Evolutionary conservation across 2,329 filamentous ascomycete genomes (phyloP).

Genomic region (Sphaerostilbella broomeana): DNA sequence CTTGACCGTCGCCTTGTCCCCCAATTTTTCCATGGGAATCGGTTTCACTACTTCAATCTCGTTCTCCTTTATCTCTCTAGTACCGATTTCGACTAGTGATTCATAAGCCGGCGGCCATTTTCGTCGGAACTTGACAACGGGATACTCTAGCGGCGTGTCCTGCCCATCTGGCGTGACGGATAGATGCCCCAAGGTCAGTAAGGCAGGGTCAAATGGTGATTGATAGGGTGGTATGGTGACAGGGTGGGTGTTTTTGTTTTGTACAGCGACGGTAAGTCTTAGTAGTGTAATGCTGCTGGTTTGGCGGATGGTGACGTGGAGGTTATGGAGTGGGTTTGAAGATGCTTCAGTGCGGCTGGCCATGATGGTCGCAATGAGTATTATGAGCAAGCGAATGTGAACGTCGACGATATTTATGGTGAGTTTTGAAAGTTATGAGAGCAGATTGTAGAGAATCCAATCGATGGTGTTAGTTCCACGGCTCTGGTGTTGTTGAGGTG

Average conservation of each 20-base stretch:
- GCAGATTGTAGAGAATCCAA: too few species aligned
- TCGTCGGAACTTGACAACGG: slow-evolving; percentile 26
- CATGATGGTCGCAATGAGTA: not conserved
- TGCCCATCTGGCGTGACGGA: slow-evolving; percentile 26
- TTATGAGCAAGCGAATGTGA: not conserved
- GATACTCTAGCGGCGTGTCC: slow-evolving; percentile 24
- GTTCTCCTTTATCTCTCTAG: slow-evolving; percentile 28
- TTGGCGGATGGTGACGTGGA: slow-evolving; percentile 28
- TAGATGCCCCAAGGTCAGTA: slow-evolving; percentile 30
- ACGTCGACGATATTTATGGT: too few species aligned
- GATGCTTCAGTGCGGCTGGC: not conserved
- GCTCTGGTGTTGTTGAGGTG: too few species aligned
- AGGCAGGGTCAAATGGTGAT: slow-evolving; percentile 32
- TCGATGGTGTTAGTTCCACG: too few species aligned
- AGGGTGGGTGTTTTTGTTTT: slow-evolving; percentile 29
- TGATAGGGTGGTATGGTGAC: slow-evolving; percentile 34
- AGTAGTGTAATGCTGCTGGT: slow-evolving; percentile 26
- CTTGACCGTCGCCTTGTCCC: slow-evolving; percentile 23
- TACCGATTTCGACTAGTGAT: slow-evolving; percentile 27
- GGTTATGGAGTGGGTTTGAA: slow-evolving; percentile 17
- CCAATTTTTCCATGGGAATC: slow-evolving; percentile 29
- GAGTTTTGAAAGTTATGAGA: too few species aligned
- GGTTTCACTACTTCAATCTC: slow-evolving; percentile 28
- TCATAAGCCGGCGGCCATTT: slow-evolving; percentile 31
- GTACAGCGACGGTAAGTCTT: slow-evolving; percentile 30